phyloP scores from a whole-genome alignment of 208 protist species.

The Acanthamoeba healyi region DNA sequence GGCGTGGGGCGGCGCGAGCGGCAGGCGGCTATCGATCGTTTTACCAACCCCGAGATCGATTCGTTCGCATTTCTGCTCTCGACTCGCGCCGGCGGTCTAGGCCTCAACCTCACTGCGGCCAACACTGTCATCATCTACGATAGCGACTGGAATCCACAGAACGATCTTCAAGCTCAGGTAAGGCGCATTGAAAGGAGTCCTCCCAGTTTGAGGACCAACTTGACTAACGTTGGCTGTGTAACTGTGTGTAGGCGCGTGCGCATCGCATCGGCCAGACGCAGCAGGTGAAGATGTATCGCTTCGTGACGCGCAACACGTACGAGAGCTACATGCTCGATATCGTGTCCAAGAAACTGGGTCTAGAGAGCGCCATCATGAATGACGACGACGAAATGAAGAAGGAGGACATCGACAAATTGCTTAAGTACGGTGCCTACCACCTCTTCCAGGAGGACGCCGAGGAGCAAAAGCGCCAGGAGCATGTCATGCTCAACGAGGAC shows the following conservation, averaged over 20 bases:
- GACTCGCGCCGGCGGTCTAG: slow-evolving; percentile 91
- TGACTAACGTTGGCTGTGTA: slow-evolving; percentile 82
- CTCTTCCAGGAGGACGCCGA: slow-evolving; percentile 76
- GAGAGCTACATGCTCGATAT: slow-evolving; percentile 93
- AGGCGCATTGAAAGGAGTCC: too few relatives aligned
- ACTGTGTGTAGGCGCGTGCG: slow-evolving; percentile 85
- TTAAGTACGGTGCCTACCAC: background rate
- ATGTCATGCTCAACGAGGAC: slow-evolving; percentile 60
- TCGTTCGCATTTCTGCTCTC: slow-evolving; percentile 87
- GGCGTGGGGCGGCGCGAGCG: slow-evolving; percentile 83
- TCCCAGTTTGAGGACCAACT: too few relatives aligned
- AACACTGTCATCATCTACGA: slow-evolving; percentile 93
- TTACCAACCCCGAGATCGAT: slow-evolving; percentile 53
- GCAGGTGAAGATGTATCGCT: slow-evolving; percentile 86
- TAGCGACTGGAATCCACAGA: slow-evolving; percentile 90
- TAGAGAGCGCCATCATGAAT: slow-evolving; percentile 88
- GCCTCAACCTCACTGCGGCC: slow-evolving; percentile 91
- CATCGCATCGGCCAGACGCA: slow-evolving; percentile 91
- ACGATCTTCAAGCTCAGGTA: slow-evolving; percentile 81
- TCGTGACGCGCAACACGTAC: slow-evolving; percentile 91
- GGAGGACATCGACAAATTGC: slow-evolving; percentile 76
- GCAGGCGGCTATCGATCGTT: slow-evolving; percentile 91
- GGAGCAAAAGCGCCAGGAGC: slow-evolving; percentile 28
- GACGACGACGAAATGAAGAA: slow-evolving; percentile 52
- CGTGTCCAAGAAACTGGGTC: slow-evolving; percentile 90